Evolutionary conservation across 2,329 filamentous ascomycete species (phyloP).

Genomic region (Plectosphaerella sp.): DNA sequence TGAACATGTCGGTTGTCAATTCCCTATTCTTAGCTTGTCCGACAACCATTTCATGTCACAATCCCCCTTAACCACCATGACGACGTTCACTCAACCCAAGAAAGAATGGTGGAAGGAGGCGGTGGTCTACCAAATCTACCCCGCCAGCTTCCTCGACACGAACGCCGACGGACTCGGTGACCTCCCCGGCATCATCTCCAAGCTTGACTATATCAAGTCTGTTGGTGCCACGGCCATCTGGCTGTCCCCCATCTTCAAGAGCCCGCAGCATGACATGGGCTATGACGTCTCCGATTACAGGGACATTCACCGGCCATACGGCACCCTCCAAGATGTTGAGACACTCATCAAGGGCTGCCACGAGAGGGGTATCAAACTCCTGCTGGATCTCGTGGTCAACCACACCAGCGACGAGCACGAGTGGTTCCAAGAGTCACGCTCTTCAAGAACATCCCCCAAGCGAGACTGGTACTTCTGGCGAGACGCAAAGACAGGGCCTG

Average conservation of each 20-base stretch:
- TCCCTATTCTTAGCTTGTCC: not conserved
- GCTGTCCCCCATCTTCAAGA: constrained; percentile 22
- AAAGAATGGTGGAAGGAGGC: constrained; percentile 49
- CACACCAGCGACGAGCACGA: constrained; percentile 34
- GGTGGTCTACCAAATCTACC: constrained; percentile 53
- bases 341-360: constrained; percentile 55
- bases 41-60: not conserved
- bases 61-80: not conserved
- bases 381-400: constrained; percentile 23
- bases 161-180: constrained; percentile 17
- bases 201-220: constrained; percentile 20
- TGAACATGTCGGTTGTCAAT: not conserved
- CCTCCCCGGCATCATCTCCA: constrained; percentile 16
- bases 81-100: constrained; percentile 1
- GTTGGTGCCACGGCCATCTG: constrained; percentile 15
- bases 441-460: constrained; percentile 42
- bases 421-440: constrained; percentile 54
- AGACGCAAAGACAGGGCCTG: constrained; percentile 29
- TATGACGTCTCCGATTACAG: constrained; percentile 61
- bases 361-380: constrained; percentile 19
- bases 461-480: constrained; percentile 55
- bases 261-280: constrained; percentile 57
- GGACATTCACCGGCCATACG: constrained; percentile 43
- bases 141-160: constrained; percentile 21
- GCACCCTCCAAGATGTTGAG: constrained; percentile 62